A percentile compares a stretch with the other conserved stretches of the same genome.
phyloP scores from a whole-genome alignment of 179 eudicot genomes.

The Drosera spatulata region DNA sequence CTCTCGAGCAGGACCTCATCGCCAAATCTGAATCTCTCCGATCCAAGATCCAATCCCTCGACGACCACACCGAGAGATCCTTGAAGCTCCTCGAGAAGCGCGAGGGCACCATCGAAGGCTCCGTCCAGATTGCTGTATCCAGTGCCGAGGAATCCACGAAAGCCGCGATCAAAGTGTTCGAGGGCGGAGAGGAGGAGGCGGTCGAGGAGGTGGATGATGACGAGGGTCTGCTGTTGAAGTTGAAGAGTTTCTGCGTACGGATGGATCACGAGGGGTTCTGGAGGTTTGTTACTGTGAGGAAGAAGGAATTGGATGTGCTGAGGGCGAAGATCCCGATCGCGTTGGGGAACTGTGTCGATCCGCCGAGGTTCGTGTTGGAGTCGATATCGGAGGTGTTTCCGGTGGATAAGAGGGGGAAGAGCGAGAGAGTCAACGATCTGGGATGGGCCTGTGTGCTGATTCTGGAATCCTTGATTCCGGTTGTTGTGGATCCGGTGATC shows the following conservation, averaged over 20 bases:
- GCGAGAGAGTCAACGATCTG: constrained; percentile 51
- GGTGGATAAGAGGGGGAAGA: constrained; percentile 53
- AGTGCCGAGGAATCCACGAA: constrained; percentile 32
- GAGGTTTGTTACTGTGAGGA: constrained; percentile 52
- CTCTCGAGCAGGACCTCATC: constrained; percentile 54
- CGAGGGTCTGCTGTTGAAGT: constrained; percentile 40
- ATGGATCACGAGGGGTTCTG: constrained; percentile 74
- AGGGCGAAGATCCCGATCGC: constrained; percentile 49
- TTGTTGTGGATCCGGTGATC: constrained; percentile 66
- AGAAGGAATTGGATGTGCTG: constrained; percentile 68
- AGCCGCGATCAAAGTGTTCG: constrained; percentile 23
- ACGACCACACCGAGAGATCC: constrained; percentile 38
- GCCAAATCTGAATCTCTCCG: constrained; percentile 54
- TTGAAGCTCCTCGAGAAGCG: constrained; percentile 48
- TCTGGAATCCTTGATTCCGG: constrained; percentile 74
- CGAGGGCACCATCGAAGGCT: constrained; percentile 45
- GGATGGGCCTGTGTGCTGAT: constrained; percentile 97
- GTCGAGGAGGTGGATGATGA: constrained; percentile 47
- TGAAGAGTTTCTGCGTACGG: constrained; percentile 42
- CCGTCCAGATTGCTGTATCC: constrained; percentile 45
- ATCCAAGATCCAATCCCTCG: constrained; percentile 43
- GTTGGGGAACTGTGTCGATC: constrained; percentile 67
- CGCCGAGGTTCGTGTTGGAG: constrained; percentile 73
- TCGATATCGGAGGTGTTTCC: constrained; percentile 95
- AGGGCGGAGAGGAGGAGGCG: background rate